phyloP scores from a whole-genome alignment of 164 flowering plant species.

The Cinnamomum chago region DNA sequence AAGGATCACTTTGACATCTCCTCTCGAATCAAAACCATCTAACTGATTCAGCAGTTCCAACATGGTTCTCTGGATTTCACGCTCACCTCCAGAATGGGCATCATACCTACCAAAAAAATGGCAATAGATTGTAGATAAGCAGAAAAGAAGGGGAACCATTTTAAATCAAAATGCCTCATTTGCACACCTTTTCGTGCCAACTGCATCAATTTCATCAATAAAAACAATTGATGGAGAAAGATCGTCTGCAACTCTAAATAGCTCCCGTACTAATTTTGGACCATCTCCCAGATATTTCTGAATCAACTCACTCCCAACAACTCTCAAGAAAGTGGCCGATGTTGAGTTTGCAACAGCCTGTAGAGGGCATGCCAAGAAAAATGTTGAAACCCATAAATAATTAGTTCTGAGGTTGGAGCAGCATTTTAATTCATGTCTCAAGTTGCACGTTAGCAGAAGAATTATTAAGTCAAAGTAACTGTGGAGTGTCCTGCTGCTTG shows the following conservation, averaged over 20 bases:
- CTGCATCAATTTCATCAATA: slow-evolving; percentile 95
- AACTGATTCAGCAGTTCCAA: slow-evolving; percentile 83
- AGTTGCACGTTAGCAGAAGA: too few relatives aligned
- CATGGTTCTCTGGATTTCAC: slow-evolving; percentile 97
- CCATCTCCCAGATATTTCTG: slow-evolving; percentile 95
- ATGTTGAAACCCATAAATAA: background rate
- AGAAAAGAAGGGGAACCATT: background rate
- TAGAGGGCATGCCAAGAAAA: slow-evolving; percentile 1
- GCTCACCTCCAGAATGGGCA: slow-evolving; percentile 93
- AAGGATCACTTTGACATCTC: slow-evolving; percentile 89
- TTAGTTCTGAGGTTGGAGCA: too few relatives aligned
- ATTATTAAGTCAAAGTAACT: too few relatives aligned
- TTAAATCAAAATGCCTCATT: background rate
- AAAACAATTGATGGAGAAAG: slow-evolving; percentile 93
- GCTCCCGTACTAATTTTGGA: slow-evolving; percentile 87
- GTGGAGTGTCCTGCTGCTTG: too few relatives aligned
- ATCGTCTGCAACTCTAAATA: slow-evolving; percentile 93
- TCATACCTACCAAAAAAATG: slow-evolving; percentile 52
- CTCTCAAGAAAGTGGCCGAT: slow-evolving; percentile 86
- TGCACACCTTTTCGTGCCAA: slow-evolving; percentile 79
- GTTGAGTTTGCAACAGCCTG: slow-evolving; percentile 98
- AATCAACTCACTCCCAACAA: slow-evolving; percentile 88
- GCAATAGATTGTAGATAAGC: background rate
- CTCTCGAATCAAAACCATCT: slow-evolving; percentile 93
- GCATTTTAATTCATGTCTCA: too few relatives aligned